Conservation (phyloP, 163 green algal genomes). For the Chlamydomonas reinhardtii region DNA sequence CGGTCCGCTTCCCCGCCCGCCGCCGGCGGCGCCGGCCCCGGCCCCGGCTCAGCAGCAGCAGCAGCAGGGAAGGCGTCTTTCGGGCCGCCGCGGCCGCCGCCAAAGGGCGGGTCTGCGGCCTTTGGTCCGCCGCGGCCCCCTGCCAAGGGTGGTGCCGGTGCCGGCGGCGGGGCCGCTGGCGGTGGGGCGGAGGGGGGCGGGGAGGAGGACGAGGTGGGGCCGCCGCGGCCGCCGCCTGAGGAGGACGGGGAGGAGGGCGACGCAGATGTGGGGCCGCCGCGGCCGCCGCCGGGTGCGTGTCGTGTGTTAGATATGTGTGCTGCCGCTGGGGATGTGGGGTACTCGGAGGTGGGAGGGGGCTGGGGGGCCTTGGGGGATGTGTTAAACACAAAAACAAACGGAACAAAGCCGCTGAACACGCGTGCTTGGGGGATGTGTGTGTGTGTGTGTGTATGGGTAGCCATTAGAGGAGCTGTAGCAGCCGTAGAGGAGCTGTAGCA, state of each 20-base stretch:
- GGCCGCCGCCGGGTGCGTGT: slow-evolving; percentile 3
- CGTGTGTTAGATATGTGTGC: no score
- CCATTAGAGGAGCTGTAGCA: no score
- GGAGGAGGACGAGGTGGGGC: not conserved
- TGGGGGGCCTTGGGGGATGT: no score
- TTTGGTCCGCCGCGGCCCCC: slow-evolving; percentile 20
- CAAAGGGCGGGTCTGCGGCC: not conserved
- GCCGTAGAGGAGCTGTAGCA: no score
- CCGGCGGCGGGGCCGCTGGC: not conserved
- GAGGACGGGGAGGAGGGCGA: not conserved
- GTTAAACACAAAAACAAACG: no score
- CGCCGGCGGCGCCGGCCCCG: slow-evolving; percentile 38
- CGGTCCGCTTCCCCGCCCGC: slow-evolving; percentile 11
- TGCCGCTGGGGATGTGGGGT: no score
- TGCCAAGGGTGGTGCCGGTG: no score
- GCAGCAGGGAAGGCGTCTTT: not conserved
- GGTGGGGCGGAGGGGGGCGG: not conserved
- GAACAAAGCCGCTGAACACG: no score
- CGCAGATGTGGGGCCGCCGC: slow-evolving; percentile 14
- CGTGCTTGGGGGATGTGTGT: no score
- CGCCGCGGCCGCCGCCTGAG: not conserved
- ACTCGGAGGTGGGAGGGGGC: no score
- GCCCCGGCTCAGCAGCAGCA: not conserved
- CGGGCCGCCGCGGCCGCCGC: slow-evolving; percentile 19
- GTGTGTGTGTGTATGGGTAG: no score